phyloP scores from a whole-genome alignment of 1,139 yeast genomes.

The Hansenula lynferdii region DNA sequence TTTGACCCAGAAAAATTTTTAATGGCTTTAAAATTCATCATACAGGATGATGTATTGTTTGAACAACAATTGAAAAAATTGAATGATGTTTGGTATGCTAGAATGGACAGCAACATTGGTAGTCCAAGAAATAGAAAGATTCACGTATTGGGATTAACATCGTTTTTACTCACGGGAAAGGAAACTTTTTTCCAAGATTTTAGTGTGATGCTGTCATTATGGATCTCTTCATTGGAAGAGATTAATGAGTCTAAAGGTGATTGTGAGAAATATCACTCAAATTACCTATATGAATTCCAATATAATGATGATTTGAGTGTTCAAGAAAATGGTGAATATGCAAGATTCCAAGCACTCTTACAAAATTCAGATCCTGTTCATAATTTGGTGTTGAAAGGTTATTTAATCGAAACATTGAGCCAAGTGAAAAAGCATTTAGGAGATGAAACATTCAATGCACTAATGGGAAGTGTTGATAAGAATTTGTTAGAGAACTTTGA shows the following conservation, averaged over 20 bases:
- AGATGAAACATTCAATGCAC: constrained; percentile 20
- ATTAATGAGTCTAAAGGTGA: constrained; percentile 60
- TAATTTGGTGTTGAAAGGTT: constrained; percentile 40
- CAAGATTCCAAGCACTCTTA: constrained; percentile 44
- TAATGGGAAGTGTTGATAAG: constrained; percentile 22
- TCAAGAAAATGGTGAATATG: constrained; percentile 53
- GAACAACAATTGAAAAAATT: constrained; percentile 23
- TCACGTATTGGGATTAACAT: constrained; percentile 54
- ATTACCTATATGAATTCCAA: constrained; percentile 43
- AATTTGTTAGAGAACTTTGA: constrained; percentile 29
- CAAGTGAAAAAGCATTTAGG: constrained; percentile 27
- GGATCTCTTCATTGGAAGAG: constrained; percentile 68
- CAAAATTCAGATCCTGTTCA: constrained; percentile 55
- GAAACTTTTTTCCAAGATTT: constrained; percentile 27
- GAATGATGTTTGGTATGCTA: constrained; percentile 32
- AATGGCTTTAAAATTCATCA: constrained; percentile 25
- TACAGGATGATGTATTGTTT: constrained; percentile 8
- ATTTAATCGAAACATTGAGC: constrained; percentile 26
- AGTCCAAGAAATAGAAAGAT: constrained; percentile 66
- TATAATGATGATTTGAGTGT: constrained; percentile 34
- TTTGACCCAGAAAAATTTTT: constrained; percentile 42
- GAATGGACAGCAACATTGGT: constrained; percentile 43
- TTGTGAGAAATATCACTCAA: constrained; percentile 58
- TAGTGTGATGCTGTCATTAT: constrained; percentile 41
- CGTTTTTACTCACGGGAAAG: constrained; percentile 33